A percentile compares a stretch with the other conserved stretches of the same genome.
Evolutionary conservation across 2,329 filamentous ascomycete species (phyloP).

Genomic region (Fusarium bulbicola): DNA sequence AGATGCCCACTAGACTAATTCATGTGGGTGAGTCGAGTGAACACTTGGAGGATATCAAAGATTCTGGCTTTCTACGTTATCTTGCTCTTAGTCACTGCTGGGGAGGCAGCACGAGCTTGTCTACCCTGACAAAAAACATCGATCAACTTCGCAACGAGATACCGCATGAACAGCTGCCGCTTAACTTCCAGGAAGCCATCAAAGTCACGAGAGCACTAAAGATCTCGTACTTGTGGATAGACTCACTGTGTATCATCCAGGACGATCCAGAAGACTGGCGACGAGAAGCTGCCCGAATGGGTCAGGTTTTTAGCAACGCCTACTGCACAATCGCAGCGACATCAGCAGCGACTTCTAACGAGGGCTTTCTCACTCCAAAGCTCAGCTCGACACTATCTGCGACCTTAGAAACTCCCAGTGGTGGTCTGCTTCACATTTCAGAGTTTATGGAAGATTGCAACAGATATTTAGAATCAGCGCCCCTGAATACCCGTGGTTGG

Average conservation of each 20-base stretch:
- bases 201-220: not conserved
- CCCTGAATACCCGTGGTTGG: slow-evolving; percentile 39
- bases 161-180: not conserved
- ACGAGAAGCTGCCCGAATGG: not conserved
- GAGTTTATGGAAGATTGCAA: not conserved
- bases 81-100: slow-evolving; percentile 11
- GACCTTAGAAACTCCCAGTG: not conserved
- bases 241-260: not conserved
- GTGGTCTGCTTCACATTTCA: not conserved
- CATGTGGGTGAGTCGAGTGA: not conserved
- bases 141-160: not conserved
- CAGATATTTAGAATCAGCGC: not conserved
- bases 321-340: not conserved
- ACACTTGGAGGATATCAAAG: not conserved
- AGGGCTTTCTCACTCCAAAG: not conserved
- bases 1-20: not conserved
- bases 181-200: slow-evolving; percentile 11
- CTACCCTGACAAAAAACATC: not conserved
- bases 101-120: not conserved
- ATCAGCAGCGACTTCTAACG: not conserved
- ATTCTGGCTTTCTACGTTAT: not conserved
- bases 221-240: slow-evolving; percentile 10
- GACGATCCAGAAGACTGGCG: slow-evolving; percentile 1
- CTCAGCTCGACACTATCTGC: not conserved
- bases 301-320: slow-evolving; percentile 7